Evolutionary conservation across 2,329 filamentous ascomycete genomes (phyloP), one percentile per base, ranked within the genome.

Genomic region (Xylariomycetidae sp.): DNA sequence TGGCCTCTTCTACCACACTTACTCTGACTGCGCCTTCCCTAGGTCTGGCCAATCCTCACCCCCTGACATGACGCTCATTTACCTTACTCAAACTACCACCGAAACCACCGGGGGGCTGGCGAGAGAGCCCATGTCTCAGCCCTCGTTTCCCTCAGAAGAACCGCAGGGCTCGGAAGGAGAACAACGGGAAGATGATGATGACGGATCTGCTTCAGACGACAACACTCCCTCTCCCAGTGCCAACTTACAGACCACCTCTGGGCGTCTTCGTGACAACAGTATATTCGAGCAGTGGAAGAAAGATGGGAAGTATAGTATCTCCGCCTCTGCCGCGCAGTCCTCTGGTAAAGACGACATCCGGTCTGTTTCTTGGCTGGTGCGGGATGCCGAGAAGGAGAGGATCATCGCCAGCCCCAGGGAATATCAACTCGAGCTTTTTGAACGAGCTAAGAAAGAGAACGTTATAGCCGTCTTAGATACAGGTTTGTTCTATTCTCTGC

Each of bases 391-490:
- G 23, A 61, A 56, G 30, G 57, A 61, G 15, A 66, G 62, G 22
- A 85, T 88, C 33, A 88, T 92, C 38, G 74, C 79, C 9, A 83
- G 80, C 33, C 87, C 89, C 1, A 74, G 90, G 30, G 88, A 95
- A 50, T 98, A 97, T 52, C 92, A 98, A 57, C 66, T 86, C 10
- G 90, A 97, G 54, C 72, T 98, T 0, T 97, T 92, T 51, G 87
- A 96, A 57, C 77, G 77, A 43, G 90, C 92, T 4, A 95, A 92
- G 53, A 54, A 74, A 32, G 75, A 82, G 46, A 98, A 98, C 53
- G 85, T 82, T 6, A 94, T 98, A 46, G 89, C 92, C 1, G 92
- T 98, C 1, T 72, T 97, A 1, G 88, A 94, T 51, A 96, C 90
- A n/a, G 88, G 80, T 80, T 55, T 32, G 50, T 31, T 7, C 26